Evolutionary conservation across 225 moss, liverwort and hornwort species (phyloP), one percentile per base, ranked within the genome.

Genomic region (Pseudisothecium myosuroides): DNA sequence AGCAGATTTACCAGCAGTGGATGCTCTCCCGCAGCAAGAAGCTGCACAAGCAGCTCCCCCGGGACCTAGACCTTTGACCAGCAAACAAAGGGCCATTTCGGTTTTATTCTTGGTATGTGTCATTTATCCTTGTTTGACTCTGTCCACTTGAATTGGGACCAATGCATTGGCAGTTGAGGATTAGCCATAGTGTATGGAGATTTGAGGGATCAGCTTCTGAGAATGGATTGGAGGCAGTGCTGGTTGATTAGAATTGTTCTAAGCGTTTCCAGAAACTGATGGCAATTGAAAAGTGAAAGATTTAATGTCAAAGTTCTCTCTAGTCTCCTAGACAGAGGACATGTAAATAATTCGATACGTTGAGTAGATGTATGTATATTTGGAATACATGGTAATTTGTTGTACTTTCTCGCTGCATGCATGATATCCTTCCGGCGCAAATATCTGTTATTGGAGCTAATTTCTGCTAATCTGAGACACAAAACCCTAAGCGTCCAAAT

Each of bases 101-200:
- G 92, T 97, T 21, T 90, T 98, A 31, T 98, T 98, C 87, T 91
- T 96, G 95, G 98, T 98, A 95, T 45, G 87, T 63, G 52, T 60
- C 43, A 36, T 69, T 56, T 80, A 68, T 81, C 32, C 59, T 45
- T 90, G 18, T 85, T 69, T 82, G 69, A 83, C 52, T 77, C n/a
- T 87, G 80, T 62, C 81, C 62, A 76, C 45, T 37, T 37, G 65
- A 86, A 50, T 77, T 82, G 67, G 81, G 50, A 84, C 49, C 55
- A 65, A 68, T 52, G 76, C 59, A 64, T 78, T 26, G 52, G 52
- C 41, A 47, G 72, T 58, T 85, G 60, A 61, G 68, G 52, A 76
- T 85, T 17, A 54, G 80, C 41, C 28, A 34, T 36, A 49, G 14
- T 60, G 59, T 80, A 69, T 72, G 56, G 50, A 87, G 65, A 84